These are phyloP conservation scores for Cercospora zeae-maydis DNA, from an alignment of 2,329 filamentous ascomycete genomes.

Conservation along the genomic window DNA sequence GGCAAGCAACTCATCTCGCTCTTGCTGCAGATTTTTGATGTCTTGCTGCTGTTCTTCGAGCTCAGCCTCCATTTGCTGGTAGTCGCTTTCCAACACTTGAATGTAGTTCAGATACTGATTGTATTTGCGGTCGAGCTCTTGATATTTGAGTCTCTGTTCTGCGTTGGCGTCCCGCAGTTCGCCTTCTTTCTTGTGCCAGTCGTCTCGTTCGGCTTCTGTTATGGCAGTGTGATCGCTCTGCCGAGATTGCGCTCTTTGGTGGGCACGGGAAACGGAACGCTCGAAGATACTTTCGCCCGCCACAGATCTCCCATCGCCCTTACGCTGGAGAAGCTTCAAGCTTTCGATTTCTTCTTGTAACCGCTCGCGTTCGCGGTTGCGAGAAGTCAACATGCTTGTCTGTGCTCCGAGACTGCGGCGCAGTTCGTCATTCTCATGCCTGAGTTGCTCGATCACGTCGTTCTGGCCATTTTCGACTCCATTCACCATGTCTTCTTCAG, in stretches of 20 bases:
- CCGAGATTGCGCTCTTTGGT: conserved; percentile 68
- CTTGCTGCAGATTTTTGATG: conserved; percentile 70
- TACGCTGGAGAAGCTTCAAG: conserved; percentile 80
- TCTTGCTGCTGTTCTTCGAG: conserved; percentile 76
- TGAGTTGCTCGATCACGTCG: conserved; percentile 78
- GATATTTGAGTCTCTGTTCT: conserved; percentile 80
- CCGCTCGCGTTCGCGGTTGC: conserved; percentile 90
- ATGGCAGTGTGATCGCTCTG: conserved; percentile 64
- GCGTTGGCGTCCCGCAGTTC: conserved; percentile 83
- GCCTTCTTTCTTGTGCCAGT: conserved; percentile 78
- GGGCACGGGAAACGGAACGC: conserved; percentile 81
- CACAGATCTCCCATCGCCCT: conserved; percentile 59
- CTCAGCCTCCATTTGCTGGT: conserved; percentile 71
- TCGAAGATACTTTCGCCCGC: conserved; percentile 88
- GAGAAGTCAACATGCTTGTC: conserved; percentile 93
- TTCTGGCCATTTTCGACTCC: conserved; percentile 31
- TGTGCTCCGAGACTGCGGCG: conserved; percentile 91
- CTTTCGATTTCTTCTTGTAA: conserved; percentile 97
- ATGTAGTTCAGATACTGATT: conserved; percentile 77
- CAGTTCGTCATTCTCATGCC: conserved; percentile 88
- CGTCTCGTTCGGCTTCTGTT: conserved; percentile 81
- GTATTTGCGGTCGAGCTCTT: conserved; percentile 79
- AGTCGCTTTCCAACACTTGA: conserved; percentile 65
- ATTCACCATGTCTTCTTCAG: conserved; percentile 39
- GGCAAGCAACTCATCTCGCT: conserved; percentile 80